These are phyloP conservation scores for Prunus persica DNA, from an alignment of 306 rosid species.

Conservation along the genomic window DNA sequence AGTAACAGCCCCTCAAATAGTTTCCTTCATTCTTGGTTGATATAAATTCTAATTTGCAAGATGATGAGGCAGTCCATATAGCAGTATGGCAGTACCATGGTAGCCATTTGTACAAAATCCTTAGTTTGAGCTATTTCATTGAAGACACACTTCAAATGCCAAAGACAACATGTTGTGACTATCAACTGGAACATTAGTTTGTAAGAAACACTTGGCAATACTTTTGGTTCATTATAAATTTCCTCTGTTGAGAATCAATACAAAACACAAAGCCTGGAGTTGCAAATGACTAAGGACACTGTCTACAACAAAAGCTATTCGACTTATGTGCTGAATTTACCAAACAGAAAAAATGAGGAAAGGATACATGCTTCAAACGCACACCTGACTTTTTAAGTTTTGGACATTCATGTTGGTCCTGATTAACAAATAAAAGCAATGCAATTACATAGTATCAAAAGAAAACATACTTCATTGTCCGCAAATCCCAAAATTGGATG, in stretches of 20 bases:
- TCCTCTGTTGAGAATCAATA: background rate
- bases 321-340: background rate
- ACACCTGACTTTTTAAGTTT: background rate
- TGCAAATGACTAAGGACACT: background rate
- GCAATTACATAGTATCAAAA: constrained; percentile 8
- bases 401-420: background rate
- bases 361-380: constrained; percentile 15
- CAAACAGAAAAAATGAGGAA: background rate
- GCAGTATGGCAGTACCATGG: background rate
- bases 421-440: constrained; percentile 3
- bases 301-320: background rate
- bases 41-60: background rate
- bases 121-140: background rate
- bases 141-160: too few species aligned
- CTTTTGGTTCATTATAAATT: background rate
- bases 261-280: background rate
- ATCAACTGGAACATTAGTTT: background rate
- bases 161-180: background rate
- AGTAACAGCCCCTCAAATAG: background rate
- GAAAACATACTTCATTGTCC: constrained; percentile 81
- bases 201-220: background rate
- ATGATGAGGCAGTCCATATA: background rate
- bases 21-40: constrained; percentile 3
- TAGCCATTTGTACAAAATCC: background rate
- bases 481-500: constrained; percentile 87